Conservation (phyloP, 2,329 filamentous ascomycete species). For the Blastomyces silverae region DNA sequence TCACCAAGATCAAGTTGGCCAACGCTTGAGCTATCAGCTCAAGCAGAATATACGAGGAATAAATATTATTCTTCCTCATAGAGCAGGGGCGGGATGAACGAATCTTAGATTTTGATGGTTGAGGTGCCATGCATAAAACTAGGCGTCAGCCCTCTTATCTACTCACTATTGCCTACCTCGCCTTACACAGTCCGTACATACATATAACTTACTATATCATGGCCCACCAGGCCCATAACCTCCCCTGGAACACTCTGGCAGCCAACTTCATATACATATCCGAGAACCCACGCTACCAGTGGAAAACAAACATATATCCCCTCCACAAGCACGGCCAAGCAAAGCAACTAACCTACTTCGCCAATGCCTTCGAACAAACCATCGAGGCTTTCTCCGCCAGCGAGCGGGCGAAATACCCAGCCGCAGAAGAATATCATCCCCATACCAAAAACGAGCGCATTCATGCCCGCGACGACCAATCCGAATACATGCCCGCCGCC, state of each 20-base stretch:
- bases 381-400: background rate
- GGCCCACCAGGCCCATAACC: slow-evolving; percentile 5
- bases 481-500: background rate
- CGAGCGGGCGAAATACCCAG: background rate
- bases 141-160: background rate
- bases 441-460: background rate
- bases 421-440: background rate
- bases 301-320: background rate
- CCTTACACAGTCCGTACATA: background rate
- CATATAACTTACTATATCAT: background rate
- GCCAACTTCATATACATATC: background rate
- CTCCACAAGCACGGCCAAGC: background rate
- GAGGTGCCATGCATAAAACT: background rate
- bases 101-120: background rate
- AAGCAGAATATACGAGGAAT: background rate
- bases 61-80: background rate
- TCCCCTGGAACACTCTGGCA: background rate
- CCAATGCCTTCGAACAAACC: background rate
- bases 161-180: background rate
- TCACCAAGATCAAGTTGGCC: too few species aligned
- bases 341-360: background rate
- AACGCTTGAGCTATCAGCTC: background rate
- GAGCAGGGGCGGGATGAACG: background rate
- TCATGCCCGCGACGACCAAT: background rate
- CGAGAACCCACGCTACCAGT: background rate